Conservation (phyloP, 225 moss, liverwort and hornwort genomes). For the Pleurozium schreberi region DNA sequence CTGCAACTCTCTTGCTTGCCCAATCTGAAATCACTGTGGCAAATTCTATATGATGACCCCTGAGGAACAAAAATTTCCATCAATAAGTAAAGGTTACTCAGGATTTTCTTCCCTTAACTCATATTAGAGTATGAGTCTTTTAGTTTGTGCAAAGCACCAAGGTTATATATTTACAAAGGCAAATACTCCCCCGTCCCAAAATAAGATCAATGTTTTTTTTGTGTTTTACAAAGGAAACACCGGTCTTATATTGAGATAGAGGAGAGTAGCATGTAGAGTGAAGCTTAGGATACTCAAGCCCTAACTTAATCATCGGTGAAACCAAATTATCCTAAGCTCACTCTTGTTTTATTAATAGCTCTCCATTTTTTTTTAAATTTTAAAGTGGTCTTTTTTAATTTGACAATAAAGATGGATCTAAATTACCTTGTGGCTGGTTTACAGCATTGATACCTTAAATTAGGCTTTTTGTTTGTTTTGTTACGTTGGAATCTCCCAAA, state of each 20-base stretch:
- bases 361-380: background rate
- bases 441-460: too few relatives aligned
- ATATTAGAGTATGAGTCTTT: background rate
- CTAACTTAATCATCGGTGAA: background rate
- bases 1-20: background rate
- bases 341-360: background rate
- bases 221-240: too few relatives aligned
- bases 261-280: too few relatives aligned
- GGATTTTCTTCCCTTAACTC: background rate
- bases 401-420: background rate
- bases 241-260: too few relatives aligned
- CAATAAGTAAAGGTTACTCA: background rate
- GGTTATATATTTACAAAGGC: background rate
- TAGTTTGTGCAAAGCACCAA: background rate
- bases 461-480: too few relatives aligned
- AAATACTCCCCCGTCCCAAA: too few relatives aligned
- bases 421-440: too few relatives aligned
- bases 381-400: background rate
- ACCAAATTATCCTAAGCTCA: too few relatives aligned
- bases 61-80: background rate
- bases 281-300: background rate
- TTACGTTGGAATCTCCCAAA: too few relatives aligned
- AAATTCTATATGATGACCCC: rapidly evolving
- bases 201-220: too few relatives aligned
- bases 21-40: rapidly evolving